A percentile compares a stretch with the other conserved stretches of the same genome.
phyloP scores from a whole-genome alignment of 192 early-diverging fungal species.

The Backusella liffmaniae region DNA sequence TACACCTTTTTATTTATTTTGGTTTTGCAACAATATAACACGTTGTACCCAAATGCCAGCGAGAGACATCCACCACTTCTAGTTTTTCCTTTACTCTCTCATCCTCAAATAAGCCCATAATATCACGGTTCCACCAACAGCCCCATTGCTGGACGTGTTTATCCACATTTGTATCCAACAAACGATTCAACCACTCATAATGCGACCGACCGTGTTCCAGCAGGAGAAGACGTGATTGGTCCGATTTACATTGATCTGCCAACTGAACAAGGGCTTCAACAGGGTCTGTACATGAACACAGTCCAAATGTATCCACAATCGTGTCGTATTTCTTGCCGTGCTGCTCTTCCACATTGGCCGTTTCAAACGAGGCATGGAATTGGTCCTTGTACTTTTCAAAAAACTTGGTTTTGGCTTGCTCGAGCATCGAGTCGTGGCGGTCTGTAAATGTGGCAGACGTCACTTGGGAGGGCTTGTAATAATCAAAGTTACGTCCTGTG shows the following conservation, averaged over 20 bases:
- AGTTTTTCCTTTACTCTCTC: conserved; percentile 45
- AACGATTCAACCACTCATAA: conserved; percentile 52
- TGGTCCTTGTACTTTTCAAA: conserved; percentile 23
- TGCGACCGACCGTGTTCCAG: conserved; percentile 64
- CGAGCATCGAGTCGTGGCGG: conserved; percentile 49
- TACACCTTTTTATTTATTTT: not conserved
- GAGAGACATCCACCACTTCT: conserved; percentile 42
- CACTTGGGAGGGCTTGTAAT: conserved; percentile 46
- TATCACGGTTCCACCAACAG: conserved; percentile 72
- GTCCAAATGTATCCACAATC: conserved; percentile 66
- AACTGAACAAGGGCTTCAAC: conserved; percentile 44
- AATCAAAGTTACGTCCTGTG: conserved; percentile 62
- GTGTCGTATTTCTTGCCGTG: conserved; percentile 49
- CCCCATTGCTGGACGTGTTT: conserved; percentile 63
- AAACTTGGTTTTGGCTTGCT: conserved; percentile 38
- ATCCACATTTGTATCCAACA: conserved; percentile 56
- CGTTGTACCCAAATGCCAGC: conserved; percentile 71
- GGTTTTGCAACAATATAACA: conserved; percentile 49
- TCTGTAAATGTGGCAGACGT: conserved; percentile 53
- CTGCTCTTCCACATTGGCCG: conserved; percentile 39
- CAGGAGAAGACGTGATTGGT: conserved; percentile 49
- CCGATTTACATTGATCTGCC: conserved; percentile 42
- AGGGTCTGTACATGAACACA: conserved; percentile 61
- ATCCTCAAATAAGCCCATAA: conserved; percentile 50
- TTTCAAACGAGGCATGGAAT: conserved; percentile 26